Base-by-base conservation (phyloP, 768 basidiomycete species). In the Rubroboletus satanas region DNA sequence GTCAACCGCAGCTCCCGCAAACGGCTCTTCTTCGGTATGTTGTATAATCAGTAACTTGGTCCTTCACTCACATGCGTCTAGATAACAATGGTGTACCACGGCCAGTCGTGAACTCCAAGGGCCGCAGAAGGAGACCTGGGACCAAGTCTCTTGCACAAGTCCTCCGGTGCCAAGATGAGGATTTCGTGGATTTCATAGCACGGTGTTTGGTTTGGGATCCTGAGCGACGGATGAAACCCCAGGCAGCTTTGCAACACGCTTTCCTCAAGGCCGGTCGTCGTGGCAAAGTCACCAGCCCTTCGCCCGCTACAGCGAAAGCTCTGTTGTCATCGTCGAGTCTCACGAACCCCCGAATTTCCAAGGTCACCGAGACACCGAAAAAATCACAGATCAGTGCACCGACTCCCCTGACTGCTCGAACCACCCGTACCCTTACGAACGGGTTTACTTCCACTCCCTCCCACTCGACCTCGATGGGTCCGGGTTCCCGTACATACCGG, bases 181-280 rank as follows among this genome's bases (percentile, higher is more conserved):
- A 90, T 42, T 98, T 99, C 61, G 79, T 99, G 53, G 97, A 99
- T 74, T 99, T 99, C 70, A 88, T 98, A 59, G 80, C 90, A 1
- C 98, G 96, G 70, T 99, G 97, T 73, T 79, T 99, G n/a, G 80
- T 90, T 29, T 99, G 95, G 95, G 97, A 99, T 74, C 97, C 97
- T 9, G 96, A 98, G 64, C 83, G 91, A 48, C 83, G 97, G 32
- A 80, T 99, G 68, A 98, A 97, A 71, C 96, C 96, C 5, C 89
- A 93, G 62, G 82, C 88, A 10, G 96, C 96, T 1, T 71, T 98
- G 75, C 84, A 93, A 23, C 96, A 98, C 73, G 88, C 90, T 11
- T 98, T 93, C 74, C 79, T 97, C 55, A 77, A 85, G 18, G 81
- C 83, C 26, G 83, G 88, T 46, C 80, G 82, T 45, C 81, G 80